phyloP scores from a whole-genome alignment of 495 filamentous ascomycete species.

The Daldinia childiae region DNA sequence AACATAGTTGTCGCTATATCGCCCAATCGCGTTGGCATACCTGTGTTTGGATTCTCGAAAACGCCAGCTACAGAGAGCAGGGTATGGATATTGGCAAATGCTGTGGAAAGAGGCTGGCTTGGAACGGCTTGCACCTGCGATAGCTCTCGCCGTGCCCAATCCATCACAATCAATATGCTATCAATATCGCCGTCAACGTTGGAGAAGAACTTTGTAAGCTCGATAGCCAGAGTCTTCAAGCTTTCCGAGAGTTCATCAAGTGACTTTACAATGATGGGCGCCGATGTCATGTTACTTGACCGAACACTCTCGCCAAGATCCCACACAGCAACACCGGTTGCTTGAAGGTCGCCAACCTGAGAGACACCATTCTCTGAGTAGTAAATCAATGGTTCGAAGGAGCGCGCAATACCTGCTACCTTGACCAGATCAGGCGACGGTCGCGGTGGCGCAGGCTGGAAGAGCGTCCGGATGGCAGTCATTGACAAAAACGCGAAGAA shows the following conservation, averaged over 20 bases:
- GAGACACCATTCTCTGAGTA: slow-evolving; percentile 88
- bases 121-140: slow-evolving; percentile 59
- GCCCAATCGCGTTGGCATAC: slow-evolving; percentile 73
- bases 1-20: slow-evolving; percentile 72
- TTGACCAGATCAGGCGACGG: slow-evolving; percentile 89
- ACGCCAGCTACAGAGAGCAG: slow-evolving; percentile 73
- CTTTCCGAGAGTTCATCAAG: slow-evolving; percentile 84
- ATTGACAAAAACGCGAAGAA: slow-evolving; percentile 67
- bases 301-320: slow-evolving; percentile 89
- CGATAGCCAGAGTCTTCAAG: slow-evolving; percentile 80
- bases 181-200: slow-evolving; percentile 93
- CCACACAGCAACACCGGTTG: slow-evolving; percentile 90
- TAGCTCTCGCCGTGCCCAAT: slow-evolving; percentile 90
- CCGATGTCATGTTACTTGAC: slow-evolving; percentile 87
- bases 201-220: slow-evolving; percentile 87
- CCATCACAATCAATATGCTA: slow-evolving; percentile 89
- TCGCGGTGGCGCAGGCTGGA: slow-evolving; percentile 70
- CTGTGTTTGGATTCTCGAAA: slow-evolving; percentile 68
- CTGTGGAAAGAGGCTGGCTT: slow-evolving; percentile 66
- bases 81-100: slow-evolving; percentile 80
- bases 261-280: slow-evolving; percentile 82
- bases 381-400: slow-evolving; percentile 90
- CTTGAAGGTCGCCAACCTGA: slow-evolving; percentile 85
- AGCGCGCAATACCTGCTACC: slow-evolving; percentile 84
- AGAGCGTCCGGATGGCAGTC: slow-evolving; percentile 68